Percentiles rank a stretch among this genome's conserved stretches.
These are phyloP conservation scores for Oemleria cerasiformis DNA, from an alignment of 306 rosid genomes.

Conservation along the genomic window DNA sequence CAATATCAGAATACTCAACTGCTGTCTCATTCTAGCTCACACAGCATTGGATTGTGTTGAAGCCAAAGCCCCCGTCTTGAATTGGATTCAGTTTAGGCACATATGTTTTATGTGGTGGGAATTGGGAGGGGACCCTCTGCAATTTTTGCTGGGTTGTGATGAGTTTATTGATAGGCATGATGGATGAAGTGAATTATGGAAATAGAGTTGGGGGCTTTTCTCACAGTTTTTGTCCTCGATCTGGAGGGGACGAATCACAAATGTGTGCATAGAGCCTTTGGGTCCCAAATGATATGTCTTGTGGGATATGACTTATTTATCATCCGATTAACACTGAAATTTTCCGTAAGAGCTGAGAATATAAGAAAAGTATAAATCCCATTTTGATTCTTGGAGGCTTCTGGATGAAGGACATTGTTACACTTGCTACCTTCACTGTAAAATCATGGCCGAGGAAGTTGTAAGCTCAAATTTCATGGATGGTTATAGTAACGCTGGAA, in stretches of 20 bases:
- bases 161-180: neutral
- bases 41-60: slow-evolving; percentile 35
- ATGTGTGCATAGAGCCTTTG: slow-evolving; percentile 10
- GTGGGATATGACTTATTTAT: slow-evolving; percentile 5
- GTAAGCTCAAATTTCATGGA: too few species aligned
- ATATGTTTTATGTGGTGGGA: slow-evolving; percentile 19
- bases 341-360: neutral
- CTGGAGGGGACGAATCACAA: slow-evolving; percentile 33
- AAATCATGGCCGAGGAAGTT: too few species aligned
- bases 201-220: slow-evolving; percentile 13
- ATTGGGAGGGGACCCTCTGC: slow-evolving; percentile 10
- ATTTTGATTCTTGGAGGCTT: slow-evolving; percentile 10
- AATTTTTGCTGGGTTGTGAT: slow-evolving; percentile 22
- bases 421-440: too few species aligned
- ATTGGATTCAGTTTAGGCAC: neutral
- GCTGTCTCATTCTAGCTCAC: slow-evolving; percentile 19
- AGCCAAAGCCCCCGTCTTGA: neutral
- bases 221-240: neutral
- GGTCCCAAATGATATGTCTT: slow-evolving; percentile 24
- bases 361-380: neutral
- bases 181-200: neutral
- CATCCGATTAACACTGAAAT: neutral
- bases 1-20: slow-evolving; percentile 22
- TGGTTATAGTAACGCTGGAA: too few species aligned
- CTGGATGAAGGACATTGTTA: neutral